Evolutionary conservation across 1,139 yeast species (phyloP).

Genomic region (Geotrichum bryndzae): DNA sequence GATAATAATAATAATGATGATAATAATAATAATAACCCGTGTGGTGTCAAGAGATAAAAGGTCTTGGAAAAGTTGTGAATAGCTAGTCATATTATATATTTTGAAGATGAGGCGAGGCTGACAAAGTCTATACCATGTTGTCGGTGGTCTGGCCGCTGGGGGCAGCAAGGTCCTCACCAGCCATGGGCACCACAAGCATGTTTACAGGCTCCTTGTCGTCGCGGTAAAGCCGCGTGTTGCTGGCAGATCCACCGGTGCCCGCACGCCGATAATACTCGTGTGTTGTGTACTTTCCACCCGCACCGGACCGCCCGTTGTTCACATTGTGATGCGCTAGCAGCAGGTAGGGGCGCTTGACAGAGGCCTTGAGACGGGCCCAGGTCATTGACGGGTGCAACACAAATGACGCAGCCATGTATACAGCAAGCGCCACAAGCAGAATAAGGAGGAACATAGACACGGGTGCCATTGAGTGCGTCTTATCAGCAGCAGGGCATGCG

Average conservation of each 20-base stretch:
- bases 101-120: no score
- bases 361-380: conserved; percentile 12
- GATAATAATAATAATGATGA: neutral
- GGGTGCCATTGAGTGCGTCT: conserved; percentile 33
- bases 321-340: neutral
- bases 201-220: conserved; percentile 9
- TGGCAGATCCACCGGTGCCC: neutral
- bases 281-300: neutral
- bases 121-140: neutral
- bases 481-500: conserved; percentile 79
- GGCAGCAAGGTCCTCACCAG: neutral
- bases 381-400: conserved; percentile 15
- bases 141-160: neutral
- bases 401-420: conserved; percentile 32
- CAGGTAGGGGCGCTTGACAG: conserved; percentile 3
- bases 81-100: neutral
- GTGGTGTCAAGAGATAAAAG: neutral
- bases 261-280: conserved; percentile 6
- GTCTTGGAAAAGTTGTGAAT: neutral
- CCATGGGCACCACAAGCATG: conserved; percentile 1
- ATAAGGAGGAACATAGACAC: conserved; percentile 28
- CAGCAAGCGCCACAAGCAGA: conserved; percentile 36
- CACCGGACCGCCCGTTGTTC: neutral
- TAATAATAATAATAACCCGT: no score
- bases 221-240: neutral